Percentiles rank a stretch among this genome's conserved stretches.
Evolutionary conservation across 257 asterid species (phyloP).

Genomic region (Handroanthus guayacan): DNA sequence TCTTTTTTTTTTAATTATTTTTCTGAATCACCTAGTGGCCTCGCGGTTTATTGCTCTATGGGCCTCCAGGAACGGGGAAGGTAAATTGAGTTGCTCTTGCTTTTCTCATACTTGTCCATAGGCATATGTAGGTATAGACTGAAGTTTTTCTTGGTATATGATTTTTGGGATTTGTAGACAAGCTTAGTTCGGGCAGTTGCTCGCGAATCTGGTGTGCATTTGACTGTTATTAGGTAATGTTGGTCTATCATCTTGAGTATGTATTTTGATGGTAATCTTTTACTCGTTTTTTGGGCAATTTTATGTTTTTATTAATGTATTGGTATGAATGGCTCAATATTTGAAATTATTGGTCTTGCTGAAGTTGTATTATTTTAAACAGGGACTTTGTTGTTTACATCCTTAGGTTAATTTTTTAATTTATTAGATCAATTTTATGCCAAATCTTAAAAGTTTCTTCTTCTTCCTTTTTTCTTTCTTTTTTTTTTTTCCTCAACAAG

Average conservation of each 20-base stretch:
- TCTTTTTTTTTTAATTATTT: background rate
- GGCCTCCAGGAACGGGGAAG: constrained; percentile 99
- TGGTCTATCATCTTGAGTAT: background rate
- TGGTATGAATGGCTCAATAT: constrained; percentile 5
- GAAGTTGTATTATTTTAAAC: background rate
- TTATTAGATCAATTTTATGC: background rate
- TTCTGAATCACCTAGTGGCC: constrained; percentile 67
- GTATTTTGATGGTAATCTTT: background rate
- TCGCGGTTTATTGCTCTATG: constrained; percentile 88
- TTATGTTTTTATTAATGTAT: constrained; percentile 5
- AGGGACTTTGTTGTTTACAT: background rate
- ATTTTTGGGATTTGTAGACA: constrained; percentile 58
- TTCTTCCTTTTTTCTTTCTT: background rate
- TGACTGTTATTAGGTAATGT: constrained; percentile 74
- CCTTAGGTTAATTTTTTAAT: background rate
- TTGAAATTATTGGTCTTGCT: background rate
- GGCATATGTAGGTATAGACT: background rate
- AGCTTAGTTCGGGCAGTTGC: constrained; percentile 98
- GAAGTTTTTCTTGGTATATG: constrained; percentile 18
- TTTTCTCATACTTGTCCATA: background rate
- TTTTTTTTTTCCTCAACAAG: constrained; percentile 3
- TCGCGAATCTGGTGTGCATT: constrained; percentile 87
- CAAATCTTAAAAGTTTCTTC: background rate
- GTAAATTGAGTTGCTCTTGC: constrained; percentile 44
- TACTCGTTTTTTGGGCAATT: background rate